phyloP scores from a whole-genome alignment of 2,329 filamentous ascomycete species.

The Cordyceps tenuipes region DNA sequence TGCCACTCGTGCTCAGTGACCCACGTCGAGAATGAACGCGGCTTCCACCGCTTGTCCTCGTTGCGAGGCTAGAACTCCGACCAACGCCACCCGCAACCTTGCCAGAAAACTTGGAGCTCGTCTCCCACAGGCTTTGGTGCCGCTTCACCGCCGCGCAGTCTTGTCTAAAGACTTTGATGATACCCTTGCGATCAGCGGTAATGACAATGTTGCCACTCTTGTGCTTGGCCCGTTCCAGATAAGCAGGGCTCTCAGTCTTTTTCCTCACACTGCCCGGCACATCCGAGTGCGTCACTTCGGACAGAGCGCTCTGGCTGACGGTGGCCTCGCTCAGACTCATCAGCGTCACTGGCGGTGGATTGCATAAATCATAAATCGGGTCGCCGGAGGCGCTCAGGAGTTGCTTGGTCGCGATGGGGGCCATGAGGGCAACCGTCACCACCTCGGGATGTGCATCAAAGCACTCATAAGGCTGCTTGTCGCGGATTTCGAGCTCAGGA shows the following conservation, averaged over 20 bases:
- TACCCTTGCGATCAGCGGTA: conserved; percentile 78
- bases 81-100: conserved; percentile 54
- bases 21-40: conserved; percentile 43
- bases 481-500: conserved; percentile 55
- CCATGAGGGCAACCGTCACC: conserved; percentile 82
- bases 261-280: conserved; percentile 28
- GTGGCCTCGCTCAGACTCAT: conserved; percentile 61
- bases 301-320: conserved; percentile 32
- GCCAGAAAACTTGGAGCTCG: conserved; percentile 65
- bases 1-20: conserved; percentile 37
- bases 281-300: conserved; percentile 28
- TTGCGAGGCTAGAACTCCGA: conserved; percentile 48
- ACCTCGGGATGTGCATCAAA: conserved; percentile 87
- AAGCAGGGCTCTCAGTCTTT: conserved; percentile 65
- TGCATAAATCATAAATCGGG: conserved; percentile 93
- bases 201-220: conserved; percentile 81
- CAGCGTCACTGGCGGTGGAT: conserved; percentile 81
- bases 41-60: conserved; percentile 40
- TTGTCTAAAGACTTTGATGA: conserved; percentile 90
- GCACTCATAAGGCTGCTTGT: conserved; percentile 76
- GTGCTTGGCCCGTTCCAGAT: conserved; percentile 68
- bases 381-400: conserved; percentile 75
- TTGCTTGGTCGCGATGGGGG: conserved; percentile 68
- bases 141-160: conserved; percentile 83
- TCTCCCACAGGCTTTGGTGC: conserved; percentile 68